Base-by-base conservation (phyloP, 1,139 yeast genomes). In the Candida sp. region DNA sequence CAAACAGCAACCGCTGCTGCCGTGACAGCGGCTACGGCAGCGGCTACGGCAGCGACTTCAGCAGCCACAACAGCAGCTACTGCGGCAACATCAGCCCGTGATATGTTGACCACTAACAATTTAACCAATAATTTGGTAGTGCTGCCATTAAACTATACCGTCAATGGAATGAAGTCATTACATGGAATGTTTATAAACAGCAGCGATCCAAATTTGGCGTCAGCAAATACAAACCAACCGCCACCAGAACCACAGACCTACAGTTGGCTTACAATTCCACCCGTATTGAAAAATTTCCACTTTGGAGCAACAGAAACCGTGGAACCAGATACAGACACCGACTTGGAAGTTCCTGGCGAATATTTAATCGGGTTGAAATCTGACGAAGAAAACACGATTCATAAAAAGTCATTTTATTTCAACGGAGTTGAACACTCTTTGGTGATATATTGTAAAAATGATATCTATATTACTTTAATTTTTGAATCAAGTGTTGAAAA, bases 81-180 rank as follows among this genome's bases (percentile, higher is more conserved):
- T n/a, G n/a, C n/a, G n/a, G n/a, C n/a, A n/a, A n/a, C n/a, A n/a
- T n/a, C n/a, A n/a, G n/a, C n/a, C n/a, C n/a, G n/a, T n/a, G 70
- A 64, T 12, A 45, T 66, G 37, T 52, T 70, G 19, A 61, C 68
- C 43, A 76, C 77, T 0, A 47, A 66, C 5, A 64, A 55, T 41
- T 49, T 70, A 21, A 67, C 77, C 3, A 69, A 66, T 45, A 66
- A 61, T 38, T 56, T 70, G 41, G 70, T 71, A 6, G 63, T 70
- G 9, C 69, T 60, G 65, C 77, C 78, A 0, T 47, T 72, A 9
- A 66, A 61, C 44, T 63, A 58, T 38, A 70, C 77, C 0, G 58
- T 72, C 42, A 67, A 60, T 42, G 68, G 69, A 29, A 60, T 72
- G 57, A 58, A 54, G 47, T 61, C 53, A 22, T 38, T 60, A 12